A percentile compares a stretch with the other conserved stretches of the same genome.
Evolutionary conservation across 2,329 filamentous ascomycete species (phyloP).

Genomic region (Talaromyces verruculosus): DNA sequence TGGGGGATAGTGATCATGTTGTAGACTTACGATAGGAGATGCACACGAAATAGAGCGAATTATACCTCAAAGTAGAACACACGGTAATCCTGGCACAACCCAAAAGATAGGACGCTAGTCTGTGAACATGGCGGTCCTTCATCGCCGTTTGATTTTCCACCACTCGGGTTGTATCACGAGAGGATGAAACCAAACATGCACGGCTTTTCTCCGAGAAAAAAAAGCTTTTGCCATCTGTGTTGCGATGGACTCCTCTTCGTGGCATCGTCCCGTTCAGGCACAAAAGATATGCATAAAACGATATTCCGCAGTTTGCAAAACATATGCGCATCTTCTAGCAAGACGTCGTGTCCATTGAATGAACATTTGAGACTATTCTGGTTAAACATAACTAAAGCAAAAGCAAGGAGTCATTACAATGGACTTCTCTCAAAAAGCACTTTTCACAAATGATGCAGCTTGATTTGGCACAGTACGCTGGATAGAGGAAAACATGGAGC

Average conservation of each 20-base stretch:
- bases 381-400: background rate
- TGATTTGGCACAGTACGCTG: background rate
- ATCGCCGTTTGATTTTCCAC: slow-evolving; percentile 3
- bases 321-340: background rate
- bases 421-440: background rate
- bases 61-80: background rate
- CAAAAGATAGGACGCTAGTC: background rate
- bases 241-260: background rate
- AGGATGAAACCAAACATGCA: background rate
- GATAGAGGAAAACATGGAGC: background rate
- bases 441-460: background rate
- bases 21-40: background rate
- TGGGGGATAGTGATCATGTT: background rate
- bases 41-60: background rate
- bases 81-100: background rate
- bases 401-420: background rate
- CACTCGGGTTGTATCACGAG: background rate
- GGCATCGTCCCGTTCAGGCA: background rate
- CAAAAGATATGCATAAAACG: background rate
- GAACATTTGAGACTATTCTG: background rate
- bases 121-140: background rate
- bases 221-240: background rate
- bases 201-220: background rate
- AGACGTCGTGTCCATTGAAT: background rate
- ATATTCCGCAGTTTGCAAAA: background rate